phyloP scores from a whole-genome alignment of 1,139 yeast species.

The Suhomyces maxii region DNA sequence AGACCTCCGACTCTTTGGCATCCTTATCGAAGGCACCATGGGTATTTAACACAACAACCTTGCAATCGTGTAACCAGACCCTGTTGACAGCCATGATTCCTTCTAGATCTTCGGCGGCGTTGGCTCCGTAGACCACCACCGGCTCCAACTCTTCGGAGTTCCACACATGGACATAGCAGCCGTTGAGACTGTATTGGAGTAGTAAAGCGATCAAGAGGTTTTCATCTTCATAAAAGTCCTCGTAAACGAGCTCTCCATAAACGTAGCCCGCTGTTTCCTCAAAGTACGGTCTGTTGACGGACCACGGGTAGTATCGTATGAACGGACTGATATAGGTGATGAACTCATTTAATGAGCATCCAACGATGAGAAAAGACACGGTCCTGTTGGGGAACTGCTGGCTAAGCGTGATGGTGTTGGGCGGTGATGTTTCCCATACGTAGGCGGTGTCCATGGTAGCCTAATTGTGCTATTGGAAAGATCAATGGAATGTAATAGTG shows the following conservation, averaged over 20 bases:
- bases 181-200: slow-evolving; percentile 28
- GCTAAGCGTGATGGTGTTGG: slow-evolving; percentile 3
- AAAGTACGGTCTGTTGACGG: slow-evolving; percentile 9
- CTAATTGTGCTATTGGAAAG: not conserved
- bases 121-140: slow-evolving; percentile 40
- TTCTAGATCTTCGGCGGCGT: slow-evolving; percentile 39
- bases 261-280: slow-evolving; percentile 26
- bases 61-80: slow-evolving; percentile 41
- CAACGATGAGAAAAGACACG: slow-evolving; percentile 5
- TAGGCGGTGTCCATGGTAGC: slow-evolving; percentile 3
- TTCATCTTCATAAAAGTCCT: slow-evolving; percentile 47
- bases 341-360: slow-evolving; percentile 1
- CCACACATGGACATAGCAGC: slow-evolving; percentile 45
- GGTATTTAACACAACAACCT: slow-evolving; percentile 21
- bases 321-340: slow-evolving; percentile 35
- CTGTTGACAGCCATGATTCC: slow-evolving; percentile 41
- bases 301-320: slow-evolving; percentile 39
- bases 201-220: slow-evolving; percentile 46
- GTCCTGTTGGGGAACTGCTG: slow-evolving; percentile 5
- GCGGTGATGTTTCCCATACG: slow-evolving; percentile 8
- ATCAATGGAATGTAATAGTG: not conserved
- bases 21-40: slow-evolving; percentile 6
- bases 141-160: slow-evolving; percentile 59
- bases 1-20: not conserved
- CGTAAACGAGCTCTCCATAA: slow-evolving; percentile 44